Evolutionary conservation across 441 rosid genomes (phyloP), one percentile per base, ranked within the genome.

Genomic region (Flueggea neowawraea): DNA sequence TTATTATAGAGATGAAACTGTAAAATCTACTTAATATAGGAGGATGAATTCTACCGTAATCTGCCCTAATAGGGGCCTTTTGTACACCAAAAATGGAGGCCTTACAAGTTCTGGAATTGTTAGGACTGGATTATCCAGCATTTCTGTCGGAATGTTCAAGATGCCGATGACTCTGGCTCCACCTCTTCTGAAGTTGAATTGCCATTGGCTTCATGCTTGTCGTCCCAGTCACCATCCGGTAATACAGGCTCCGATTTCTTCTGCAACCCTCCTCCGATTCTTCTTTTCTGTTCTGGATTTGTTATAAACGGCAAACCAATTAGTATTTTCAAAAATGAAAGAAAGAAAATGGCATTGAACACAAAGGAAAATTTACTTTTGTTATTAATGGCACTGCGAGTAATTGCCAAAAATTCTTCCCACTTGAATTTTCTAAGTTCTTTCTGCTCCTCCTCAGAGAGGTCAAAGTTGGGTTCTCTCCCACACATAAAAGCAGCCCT

Each of bases 401-500:
- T 89, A 64, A 78, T 62, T 6, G 95, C 89, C 80, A 94, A 73
- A 70, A 94, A 94, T 65, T 91, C 90, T 6, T 87, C 96, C 98
- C 98, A 94, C 61, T 75, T 82, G 74, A 87, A 87, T 66, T 68
- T 71, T 65, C 74, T 70, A 9, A 94, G 91, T 69, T 94, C 89
- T 73, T 68, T 76, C 73, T 87, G 89, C 69, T 80, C 97, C 70
- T 78, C 91, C 69, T 87, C 91, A 0, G 90, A 58, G 31, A 94
- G 89, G 74, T 83, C 94, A 49, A 87, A 82, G 80, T 94, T 94
- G 44, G 99, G 99, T 61, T 94, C 98, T 66, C 98, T 85, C 61
- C 97, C 97, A 55, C 98, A 90, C 98, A 90, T 94, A 84, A 83
- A 94, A 36, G 98, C 98, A 64, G 99, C 97, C 76, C 99, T 94